A percentile compares a stretch with the other conserved stretches of the same genome.
phyloP scores from a whole-genome alignment of 345 rosid species.

The Brassica carinata region DNA sequence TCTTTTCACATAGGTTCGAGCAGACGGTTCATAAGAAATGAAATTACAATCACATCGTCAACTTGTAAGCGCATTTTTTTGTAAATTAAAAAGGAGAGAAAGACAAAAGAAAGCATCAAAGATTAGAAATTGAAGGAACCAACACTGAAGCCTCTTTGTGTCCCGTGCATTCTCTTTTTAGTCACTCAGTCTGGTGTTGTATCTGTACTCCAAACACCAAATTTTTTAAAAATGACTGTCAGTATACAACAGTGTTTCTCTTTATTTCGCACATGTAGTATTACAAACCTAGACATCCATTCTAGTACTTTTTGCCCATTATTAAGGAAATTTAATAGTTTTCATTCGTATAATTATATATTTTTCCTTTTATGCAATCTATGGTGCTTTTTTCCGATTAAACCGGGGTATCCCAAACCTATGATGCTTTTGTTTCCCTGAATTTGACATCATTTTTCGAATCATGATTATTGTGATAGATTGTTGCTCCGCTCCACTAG shows the following conservation, averaged over 20 bases:
- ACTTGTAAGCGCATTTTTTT: not conserved
- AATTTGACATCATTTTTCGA: not conserved
- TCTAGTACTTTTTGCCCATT: not conserved
- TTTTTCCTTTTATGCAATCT: not conserved
- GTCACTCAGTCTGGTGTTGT: conserved; percentile 38
- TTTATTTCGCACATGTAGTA: not conserved
- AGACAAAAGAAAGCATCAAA: conserved; percentile 18
- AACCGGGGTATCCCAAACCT: not conserved
- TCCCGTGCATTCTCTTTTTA: conserved; percentile 5
- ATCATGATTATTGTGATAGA: not conserved
- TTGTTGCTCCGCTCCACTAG: not conserved
- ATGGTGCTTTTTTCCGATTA: not conserved
- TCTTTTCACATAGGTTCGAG: not conserved
- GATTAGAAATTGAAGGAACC: conserved; percentile 3
- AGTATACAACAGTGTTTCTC: not conserved
- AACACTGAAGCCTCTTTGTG: not conserved
- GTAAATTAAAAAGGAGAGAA: not conserved
- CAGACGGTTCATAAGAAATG: not conserved
- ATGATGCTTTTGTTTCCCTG: not conserved
- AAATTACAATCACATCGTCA: not conserved
- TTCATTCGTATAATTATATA: not conserved
- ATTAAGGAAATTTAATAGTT: not conserved
- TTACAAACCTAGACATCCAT: not conserved
- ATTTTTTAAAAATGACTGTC: not conserved
- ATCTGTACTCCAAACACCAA: conserved; percentile 39